Conservation (phyloP, 805 yeast genomes). For the Myxozyma neotropica region DNA sequence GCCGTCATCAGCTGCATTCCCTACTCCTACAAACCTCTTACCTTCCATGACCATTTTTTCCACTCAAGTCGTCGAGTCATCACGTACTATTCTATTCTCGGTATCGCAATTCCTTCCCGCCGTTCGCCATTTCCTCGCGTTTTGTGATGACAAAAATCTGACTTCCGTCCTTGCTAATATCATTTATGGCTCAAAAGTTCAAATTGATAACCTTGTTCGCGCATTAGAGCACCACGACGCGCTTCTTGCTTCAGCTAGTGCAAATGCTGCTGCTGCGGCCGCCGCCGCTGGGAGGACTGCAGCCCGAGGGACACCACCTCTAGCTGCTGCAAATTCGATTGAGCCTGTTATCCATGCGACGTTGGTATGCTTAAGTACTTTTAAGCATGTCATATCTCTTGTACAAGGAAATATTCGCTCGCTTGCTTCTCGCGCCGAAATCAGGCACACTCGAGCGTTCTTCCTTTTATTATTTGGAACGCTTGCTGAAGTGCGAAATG, state of each 20-base stretch:
- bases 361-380: slow-evolving; percentile 48
- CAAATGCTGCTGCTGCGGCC: slow-evolving; percentile 3
- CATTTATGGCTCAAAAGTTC: slow-evolving; percentile 25
- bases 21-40: slow-evolving; percentile 2
- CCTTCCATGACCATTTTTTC: not conserved
- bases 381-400: slow-evolving; percentile 54
- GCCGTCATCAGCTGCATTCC: slow-evolving; percentile 18
- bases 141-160: slow-evolving; percentile 33
- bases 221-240: slow-evolving; percentile 36
- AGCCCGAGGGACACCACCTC: slow-evolving; percentile 33
- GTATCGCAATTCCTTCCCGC: slow-evolving; percentile 36
- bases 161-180: slow-evolving; percentile 25
- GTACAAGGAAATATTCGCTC: slow-evolving; percentile 52
- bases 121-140: slow-evolving; percentile 31
- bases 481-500: slow-evolving; percentile 67
- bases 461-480: slow-evolving; percentile 63
- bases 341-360: slow-evolving; percentile 46
- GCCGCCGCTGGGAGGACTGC: slow-evolving; percentile 26
- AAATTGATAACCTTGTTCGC: slow-evolving; percentile 32
- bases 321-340: slow-evolving; percentile 34
- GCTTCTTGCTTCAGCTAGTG: slow-evolving; percentile 16
- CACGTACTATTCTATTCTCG: slow-evolving; percentile 35
- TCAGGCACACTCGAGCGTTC: slow-evolving; percentile 65
- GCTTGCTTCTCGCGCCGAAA: slow-evolving; percentile 61
- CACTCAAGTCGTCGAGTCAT: slow-evolving; percentile 31